Evolutionary conservation across 108 stramenopile genomes (phyloP).

Genomic region (Stephanodiscus minutulus): DNA sequence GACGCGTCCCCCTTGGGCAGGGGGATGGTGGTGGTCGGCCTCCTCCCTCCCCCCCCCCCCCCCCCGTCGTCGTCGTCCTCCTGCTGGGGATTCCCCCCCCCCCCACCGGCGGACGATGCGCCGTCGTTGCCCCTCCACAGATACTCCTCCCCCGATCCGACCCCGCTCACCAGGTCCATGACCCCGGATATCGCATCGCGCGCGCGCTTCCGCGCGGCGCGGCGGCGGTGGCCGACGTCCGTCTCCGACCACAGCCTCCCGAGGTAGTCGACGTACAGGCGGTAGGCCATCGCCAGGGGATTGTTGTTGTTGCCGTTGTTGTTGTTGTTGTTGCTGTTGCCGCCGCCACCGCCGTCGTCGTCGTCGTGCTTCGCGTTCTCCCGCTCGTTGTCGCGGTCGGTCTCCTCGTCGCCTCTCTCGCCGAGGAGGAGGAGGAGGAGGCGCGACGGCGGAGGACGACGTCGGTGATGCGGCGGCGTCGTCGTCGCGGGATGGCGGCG

Average conservation of each 20-base stretch:
- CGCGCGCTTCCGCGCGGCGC: slow-evolving; percentile 30
- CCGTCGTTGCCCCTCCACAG: not conserved
- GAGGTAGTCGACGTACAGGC: slow-evolving; percentile 49
- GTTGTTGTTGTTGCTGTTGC: too few species aligned
- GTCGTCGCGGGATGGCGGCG: too few species aligned
- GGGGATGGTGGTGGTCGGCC: too few species aligned
- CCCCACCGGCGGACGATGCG: not conserved
- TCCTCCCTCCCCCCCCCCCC: slow-evolving; percentile 27
- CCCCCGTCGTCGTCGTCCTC: slow-evolving; percentile 10
- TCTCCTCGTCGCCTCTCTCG: not conserved
- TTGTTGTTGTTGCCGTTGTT: not conserved
- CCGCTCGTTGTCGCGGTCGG: not conserved
- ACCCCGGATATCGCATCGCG: slow-evolving; percentile 32
- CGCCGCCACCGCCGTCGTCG: not conserved
- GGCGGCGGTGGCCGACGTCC: slow-evolving; percentile 25
- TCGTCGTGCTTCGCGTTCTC: not conserved
- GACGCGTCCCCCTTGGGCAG: too few species aligned
- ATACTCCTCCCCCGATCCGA: slow-evolving; percentile 26
- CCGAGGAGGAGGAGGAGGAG: not conserved
- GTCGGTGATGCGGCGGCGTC: not conserved
- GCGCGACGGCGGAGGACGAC: too few species aligned
- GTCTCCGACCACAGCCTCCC: slow-evolving; percentile 49
- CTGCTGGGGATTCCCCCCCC: not conserved
- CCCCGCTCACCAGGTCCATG: slow-evolving; percentile 27
- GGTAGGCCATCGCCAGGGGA: slow-evolving; percentile 33